Evolutionary conservation across 2,329 filamentous ascomycete species (phyloP).

Genomic region (Aaosphaeria arxii): DNA sequence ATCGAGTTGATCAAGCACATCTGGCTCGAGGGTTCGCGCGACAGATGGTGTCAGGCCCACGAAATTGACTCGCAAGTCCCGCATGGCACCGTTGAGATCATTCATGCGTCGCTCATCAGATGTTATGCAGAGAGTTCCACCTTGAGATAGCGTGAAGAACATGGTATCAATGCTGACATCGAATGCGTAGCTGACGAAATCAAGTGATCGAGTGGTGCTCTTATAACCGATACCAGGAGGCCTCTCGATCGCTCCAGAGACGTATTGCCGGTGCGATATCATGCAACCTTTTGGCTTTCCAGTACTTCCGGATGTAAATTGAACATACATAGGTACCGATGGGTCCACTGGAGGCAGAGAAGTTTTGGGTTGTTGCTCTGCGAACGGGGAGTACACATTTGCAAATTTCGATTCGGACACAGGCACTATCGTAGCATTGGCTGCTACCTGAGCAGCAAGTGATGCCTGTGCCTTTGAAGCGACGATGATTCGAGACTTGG

Average conservation of each 20-base stretch:
- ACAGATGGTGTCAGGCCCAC: constrained; percentile 38
- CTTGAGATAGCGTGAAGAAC: constrained; percentile 31
- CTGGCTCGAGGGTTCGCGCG: constrained; percentile 34
- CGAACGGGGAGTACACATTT: constrained; percentile 23
- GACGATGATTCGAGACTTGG: constrained; percentile 23
- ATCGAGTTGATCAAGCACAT: constrained; percentile 41
- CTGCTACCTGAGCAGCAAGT: constrained; percentile 25
- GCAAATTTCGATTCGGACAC: constrained; percentile 30
- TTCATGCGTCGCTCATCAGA: constrained; percentile 49
- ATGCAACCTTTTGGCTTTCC: constrained; percentile 35
- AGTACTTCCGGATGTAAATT: constrained; percentile 36
- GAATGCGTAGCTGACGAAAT: constrained; percentile 39
- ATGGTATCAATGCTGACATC: constrained; percentile 37
- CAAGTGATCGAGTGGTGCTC: constrained; percentile 29
- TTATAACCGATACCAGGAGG: constrained; percentile 31
- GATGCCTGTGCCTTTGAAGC: constrained; percentile 27
- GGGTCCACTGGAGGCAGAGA: constrained; percentile 24
- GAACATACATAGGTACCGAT: constrained; percentile 28
- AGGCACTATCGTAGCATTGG: constrained; percentile 29
- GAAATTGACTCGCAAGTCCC: constrained; percentile 31
- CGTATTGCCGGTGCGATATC: constrained; percentile 33
- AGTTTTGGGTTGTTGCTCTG: constrained; percentile 23
- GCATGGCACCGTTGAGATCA: constrained; percentile 43
- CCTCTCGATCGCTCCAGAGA: constrained; percentile 33
- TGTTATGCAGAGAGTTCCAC: constrained; percentile 34